Evolutionary conservation across 1,284 basidiomycete species (phyloP).

Genomic region (Laetiporus sulphureus): DNA sequence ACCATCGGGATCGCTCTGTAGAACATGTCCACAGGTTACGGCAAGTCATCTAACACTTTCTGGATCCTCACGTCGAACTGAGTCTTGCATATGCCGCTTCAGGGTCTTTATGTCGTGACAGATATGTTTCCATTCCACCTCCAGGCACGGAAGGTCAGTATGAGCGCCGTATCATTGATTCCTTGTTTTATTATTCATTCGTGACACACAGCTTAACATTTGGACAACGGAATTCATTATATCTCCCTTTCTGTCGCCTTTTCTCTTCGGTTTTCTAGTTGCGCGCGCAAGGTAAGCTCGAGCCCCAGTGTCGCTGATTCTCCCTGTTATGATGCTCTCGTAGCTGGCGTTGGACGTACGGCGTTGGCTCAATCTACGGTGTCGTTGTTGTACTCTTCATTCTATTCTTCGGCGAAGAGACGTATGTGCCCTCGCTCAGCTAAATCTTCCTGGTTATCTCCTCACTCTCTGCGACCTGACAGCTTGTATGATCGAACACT

Average conservation of each 20-base stretch:
- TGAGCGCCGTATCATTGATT: no score
- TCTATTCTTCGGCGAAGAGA: constrained; percentile 54
- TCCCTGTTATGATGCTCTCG: not conserved
- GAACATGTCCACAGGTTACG: constrained; percentile 63
- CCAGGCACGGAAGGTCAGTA: constrained; percentile 58
- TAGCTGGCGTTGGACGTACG: constrained; percentile 70
- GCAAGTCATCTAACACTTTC: constrained; percentile 35
- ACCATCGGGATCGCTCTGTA: constrained; percentile 17
- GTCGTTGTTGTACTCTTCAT: constrained; percentile 51
- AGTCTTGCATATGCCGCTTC: no score
- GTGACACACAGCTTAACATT: constrained; percentile 43
- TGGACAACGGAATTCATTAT: constrained; percentile 71
- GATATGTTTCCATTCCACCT: constrained; percentile 73
- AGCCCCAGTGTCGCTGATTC: not conserved
- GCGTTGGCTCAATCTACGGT: constrained; percentile 56
- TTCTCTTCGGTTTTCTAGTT: constrained; percentile 64
- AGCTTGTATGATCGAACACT: constrained; percentile 67
- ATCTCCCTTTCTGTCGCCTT: constrained; percentile 62
- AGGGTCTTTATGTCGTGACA: constrained; percentile 62
- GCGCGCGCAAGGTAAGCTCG: constrained; percentile 40
- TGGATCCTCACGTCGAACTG: not conserved
- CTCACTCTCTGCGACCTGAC: not conserved
- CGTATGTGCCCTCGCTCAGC: no score
- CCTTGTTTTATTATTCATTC: not conserved
- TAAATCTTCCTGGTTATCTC: no score